Conservation (phyloP, 768 basidiomycete genomes). For the Lanmaoa rubissima region DNA sequence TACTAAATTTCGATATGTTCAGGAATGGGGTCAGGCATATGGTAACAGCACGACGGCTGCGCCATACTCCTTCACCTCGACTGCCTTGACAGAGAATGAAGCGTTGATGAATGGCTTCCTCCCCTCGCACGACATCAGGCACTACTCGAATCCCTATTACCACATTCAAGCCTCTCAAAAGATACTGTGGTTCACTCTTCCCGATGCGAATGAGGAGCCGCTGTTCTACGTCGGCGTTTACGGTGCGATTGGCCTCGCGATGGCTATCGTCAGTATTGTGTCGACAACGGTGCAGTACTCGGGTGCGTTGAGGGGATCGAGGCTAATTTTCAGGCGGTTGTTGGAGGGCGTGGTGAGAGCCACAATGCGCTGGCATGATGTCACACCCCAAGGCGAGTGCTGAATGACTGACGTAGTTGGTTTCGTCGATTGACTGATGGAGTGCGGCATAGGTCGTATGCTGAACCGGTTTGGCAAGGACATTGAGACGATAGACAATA, state of each 20-base stretch:
- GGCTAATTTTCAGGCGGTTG: slow-evolving; percentile 46
- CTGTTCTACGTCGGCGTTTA: slow-evolving; percentile 73
- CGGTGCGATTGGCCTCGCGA: slow-evolving; percentile 54
- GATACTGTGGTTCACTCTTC: slow-evolving; percentile 30
- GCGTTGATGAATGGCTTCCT: slow-evolving; percentile 26
- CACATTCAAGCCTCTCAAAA: slow-evolving; percentile 14
- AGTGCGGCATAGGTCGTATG: slow-evolving; percentile 57
- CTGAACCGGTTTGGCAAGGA: slow-evolving; percentile 88
- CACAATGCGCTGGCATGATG: slow-evolving; percentile 84
- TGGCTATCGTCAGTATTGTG: slow-evolving; percentile 45
- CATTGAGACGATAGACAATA: slow-evolving; percentile 82
- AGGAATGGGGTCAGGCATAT: slow-evolving; percentile 33
- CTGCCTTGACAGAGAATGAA: slow-evolving; percentile 29
- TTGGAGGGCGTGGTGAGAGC: slow-evolving; percentile 71
- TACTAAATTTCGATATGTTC: background rate
- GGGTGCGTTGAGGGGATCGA: slow-evolving; percentile 41
- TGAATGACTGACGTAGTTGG: background rate
- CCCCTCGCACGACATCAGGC: slow-evolving; percentile 17
- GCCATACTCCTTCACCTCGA: slow-evolving; percentile 21
- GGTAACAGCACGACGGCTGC: background rate
- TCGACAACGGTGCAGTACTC: slow-evolving; percentile 56
- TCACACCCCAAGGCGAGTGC: slow-evolving; percentile 67
- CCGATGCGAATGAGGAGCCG: slow-evolving; percentile 56
- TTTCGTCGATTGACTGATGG: background rate
- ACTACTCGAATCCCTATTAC: slow-evolving; percentile 16